Evolutionary conservation across 139 green algal species (phyloP), one percentile per base, ranked within the genome.

Genomic region (Picochlorum sp.): DNA sequence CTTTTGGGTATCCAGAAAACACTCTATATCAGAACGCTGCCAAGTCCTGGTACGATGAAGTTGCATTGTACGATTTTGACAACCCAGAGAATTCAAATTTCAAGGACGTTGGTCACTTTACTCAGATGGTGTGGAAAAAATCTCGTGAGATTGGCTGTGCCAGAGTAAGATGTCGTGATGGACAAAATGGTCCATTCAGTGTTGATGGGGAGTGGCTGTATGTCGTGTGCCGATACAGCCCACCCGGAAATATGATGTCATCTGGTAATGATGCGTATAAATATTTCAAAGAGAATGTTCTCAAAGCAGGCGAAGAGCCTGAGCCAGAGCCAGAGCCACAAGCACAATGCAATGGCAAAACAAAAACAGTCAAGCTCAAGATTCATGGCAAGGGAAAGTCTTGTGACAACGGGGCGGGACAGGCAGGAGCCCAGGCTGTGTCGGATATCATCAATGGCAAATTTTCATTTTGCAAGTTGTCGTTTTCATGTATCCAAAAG

Each of bases 311-410:
- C 1, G 11, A 21, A 0, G n/a, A 13, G 9, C 14, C 14, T 0
- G 47, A 1, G 16, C 34, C 34, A 1, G 34, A 41, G 34, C 34
- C 34, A 11, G 34, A 41, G 34, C 34, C 34, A 41, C 34, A 41
- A 41, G 8, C 34, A 41, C 34, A 41, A 11, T 41, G 34, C 34
- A 41, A 11, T 41, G 34, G 34, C 34, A 41, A 14, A 11, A 41
- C 34, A 54, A 54, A 54, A 21, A 54, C 47, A 54, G 47, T 54
- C 15, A 54, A 54, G 11, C 16, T 54, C 47, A 54, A 54, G n/a
- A 26, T 54, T 54, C 47, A 54, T 54, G 47, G 16, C 7, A 54
- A 0, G 47, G n/a, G n/a, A 18, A 18, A 11, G 6, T 21, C 47
- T 26, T 54, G 47, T 13, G 11, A 20, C 8, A 13, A 54, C n/a